Conservation (phyloP, 2,329 filamentous ascomycete species). For the Fusarium sp. region DNA sequence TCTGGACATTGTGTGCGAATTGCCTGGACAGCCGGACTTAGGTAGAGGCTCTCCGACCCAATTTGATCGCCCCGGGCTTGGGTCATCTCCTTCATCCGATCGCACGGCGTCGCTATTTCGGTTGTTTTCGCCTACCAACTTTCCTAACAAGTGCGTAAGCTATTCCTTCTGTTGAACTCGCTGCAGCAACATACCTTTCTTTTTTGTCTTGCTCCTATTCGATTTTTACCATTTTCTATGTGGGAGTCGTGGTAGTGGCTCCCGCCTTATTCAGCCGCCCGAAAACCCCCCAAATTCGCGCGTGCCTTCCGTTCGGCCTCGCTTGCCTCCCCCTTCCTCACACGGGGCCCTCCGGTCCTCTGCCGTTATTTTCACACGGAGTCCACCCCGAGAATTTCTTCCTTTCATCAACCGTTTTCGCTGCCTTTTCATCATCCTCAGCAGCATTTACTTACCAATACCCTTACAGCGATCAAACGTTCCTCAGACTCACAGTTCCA, state of each 20-base stretch:
- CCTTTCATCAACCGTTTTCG: slow-evolving; percentile 20
- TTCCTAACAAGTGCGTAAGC: slow-evolving; percentile 16
- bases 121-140: slow-evolving; percentile 25
- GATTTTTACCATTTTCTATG: background rate
- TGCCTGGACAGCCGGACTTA: slow-evolving; percentile 22
- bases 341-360: slow-evolving; percentile 37
- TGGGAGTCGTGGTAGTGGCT: slow-evolving; percentile 12
- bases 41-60: slow-evolving; percentile 17
- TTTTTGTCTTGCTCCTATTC: background rate
- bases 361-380: slow-evolving; percentile 36
- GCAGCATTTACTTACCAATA: slow-evolving; percentile 7
- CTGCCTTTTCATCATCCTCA: slow-evolving; percentile 7
- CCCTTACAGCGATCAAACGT: background rate
- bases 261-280: slow-evolving; percentile 24
- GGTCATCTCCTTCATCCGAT: slow-evolving; percentile 26
- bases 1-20: slow-evolving; percentile 15
- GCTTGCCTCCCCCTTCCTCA: slow-evolving; percentile 26
- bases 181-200: background rate
- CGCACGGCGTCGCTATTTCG: slow-evolving; percentile 30
- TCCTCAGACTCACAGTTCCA: background rate
- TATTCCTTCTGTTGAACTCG: background rate
- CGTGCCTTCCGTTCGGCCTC: slow-evolving; percentile 39
- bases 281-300: slow-evolving; percentile 31
- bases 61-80: slow-evolving; percentile 23
- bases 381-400: slow-evolving; percentile 32